These are phyloP conservation scores for Stagonosporopsis vannaccii DNA, from an alignment of 2,329 filamentous ascomycete genomes.

Conservation along the genomic window DNA sequence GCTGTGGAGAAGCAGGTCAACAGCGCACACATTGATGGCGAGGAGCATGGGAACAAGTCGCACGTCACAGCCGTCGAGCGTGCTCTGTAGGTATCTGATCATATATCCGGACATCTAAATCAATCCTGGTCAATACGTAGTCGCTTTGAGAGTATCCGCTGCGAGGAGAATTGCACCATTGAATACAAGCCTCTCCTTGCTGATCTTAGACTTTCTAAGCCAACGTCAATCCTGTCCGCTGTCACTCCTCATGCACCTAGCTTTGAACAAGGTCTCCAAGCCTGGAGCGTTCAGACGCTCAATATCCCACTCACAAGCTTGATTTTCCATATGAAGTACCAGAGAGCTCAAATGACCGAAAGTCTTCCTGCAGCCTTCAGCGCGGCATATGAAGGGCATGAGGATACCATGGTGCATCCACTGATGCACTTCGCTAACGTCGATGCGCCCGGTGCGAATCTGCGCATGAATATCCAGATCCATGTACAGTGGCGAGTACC, in stretches of 20 bases:
- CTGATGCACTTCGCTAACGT: constrained; percentile 27
- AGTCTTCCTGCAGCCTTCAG: constrained; percentile 29
- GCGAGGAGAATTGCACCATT: too few species aligned
- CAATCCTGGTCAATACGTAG: too few species aligned
- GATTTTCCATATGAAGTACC: constrained; percentile 38
- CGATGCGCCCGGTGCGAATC: constrained; percentile 35
- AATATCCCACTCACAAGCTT: constrained; percentile 38
- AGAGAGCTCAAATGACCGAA: constrained; percentile 40
- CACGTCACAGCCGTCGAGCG: constrained; percentile 31
- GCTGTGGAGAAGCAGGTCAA: constrained; percentile 48
- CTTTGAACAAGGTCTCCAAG: constrained; percentile 32
- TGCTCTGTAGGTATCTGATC: constrained; percentile 11
- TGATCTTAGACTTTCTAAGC: neutral
- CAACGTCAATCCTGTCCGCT: constrained; percentile 3
- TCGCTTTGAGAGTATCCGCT: too few species aligned
- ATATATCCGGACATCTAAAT: too few species aligned
- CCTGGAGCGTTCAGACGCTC: constrained; percentile 32
- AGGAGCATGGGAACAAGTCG: constrained; percentile 29
- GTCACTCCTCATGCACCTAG: constrained; percentile 20
- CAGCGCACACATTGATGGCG: constrained; percentile 21
- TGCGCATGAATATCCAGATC: constrained; percentile 44
- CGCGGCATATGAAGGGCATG: constrained; percentile 42
- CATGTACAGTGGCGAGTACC: constrained; percentile 46
- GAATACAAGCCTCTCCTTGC: neutral
- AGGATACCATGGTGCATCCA: constrained; percentile 36